Evolutionary conservation across 2,329 filamentous ascomycete genomes (phyloP).

Genomic region (Calycina herbarum): DNA sequence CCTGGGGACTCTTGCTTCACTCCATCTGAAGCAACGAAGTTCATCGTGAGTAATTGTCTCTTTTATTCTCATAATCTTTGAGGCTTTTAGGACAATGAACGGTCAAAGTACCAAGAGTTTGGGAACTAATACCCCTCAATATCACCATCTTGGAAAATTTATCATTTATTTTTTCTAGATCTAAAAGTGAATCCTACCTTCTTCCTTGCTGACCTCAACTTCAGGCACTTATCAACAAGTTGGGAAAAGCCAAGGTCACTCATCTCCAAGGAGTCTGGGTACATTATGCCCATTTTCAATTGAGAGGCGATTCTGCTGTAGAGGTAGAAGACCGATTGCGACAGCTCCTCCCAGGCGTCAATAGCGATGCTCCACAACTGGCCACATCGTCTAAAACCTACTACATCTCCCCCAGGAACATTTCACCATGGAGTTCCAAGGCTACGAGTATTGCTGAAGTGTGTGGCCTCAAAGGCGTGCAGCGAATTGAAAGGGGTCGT

Average conservation of each 20-base stretch:
- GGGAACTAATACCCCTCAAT: neutral
- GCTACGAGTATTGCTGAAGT: conserved; percentile 92
- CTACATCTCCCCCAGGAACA: conserved; percentile 79
- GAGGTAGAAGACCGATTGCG: conserved; percentile 21
- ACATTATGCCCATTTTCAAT: neutral
- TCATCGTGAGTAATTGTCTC: conserved; percentile 14
- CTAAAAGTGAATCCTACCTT: neutral
- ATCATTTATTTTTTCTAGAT: neutral
- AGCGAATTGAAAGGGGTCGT: conserved; percentile 85
- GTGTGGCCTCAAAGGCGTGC: conserved; percentile 73
- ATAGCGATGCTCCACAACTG: conserved; percentile 14
- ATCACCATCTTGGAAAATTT: neutral
- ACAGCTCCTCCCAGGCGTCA: conserved; percentile 30
- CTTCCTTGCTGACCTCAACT: neutral
- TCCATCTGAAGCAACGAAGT: conserved; percentile 33
- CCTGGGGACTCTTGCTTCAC: conserved; percentile 35
- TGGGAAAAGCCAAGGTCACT: conserved; percentile 10
- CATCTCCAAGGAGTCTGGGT: conserved; percentile 13
- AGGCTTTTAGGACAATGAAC: neutral
- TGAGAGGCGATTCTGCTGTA: conserved; percentile 22
- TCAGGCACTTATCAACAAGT: neutral
- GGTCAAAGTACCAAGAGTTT: conserved; percentile 33
- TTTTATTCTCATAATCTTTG: neutral
- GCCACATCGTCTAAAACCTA: conserved; percentile 25
- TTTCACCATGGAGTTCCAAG: conserved; percentile 97